Base-by-base conservation (phyloP, 176 grass and related monocot species). In the Oryza rufipogon region DNA sequence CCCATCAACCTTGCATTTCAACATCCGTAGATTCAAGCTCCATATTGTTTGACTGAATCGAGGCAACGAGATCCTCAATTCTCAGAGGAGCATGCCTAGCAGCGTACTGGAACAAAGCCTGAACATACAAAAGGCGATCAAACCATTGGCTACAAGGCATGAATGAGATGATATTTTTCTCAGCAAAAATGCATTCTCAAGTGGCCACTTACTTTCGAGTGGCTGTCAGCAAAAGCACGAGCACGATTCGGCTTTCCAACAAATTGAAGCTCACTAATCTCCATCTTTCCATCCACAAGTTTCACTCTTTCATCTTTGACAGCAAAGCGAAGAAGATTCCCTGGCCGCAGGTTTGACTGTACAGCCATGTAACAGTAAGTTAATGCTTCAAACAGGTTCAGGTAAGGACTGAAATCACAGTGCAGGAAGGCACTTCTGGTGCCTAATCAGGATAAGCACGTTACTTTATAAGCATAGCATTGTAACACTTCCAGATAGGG, bases 21-120 rank as follows among this genome's bases (percentile, higher is more conserved):
- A 94, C 46, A 92, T 98, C 96, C 75, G 68, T 81, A 70, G 78
- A 81, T 68, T 88, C 81, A 66, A 87, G 48, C 77, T 91, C 87
- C 51, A 76, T 82, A 85, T 11, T 84, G 79, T 74, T 95, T 19
- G 85, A 88, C 25, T 90, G 85, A 66, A 98, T 80, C 11, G 93
- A 87, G 36, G 77, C 83, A 76, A 93, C 75, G 36, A 98, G 72
- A 89, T 98, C 91, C 38, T 98, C 93, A 67, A 98, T 95, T 85
- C 78, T 87, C 39, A 95, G 81, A 87, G 93, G 91, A 67, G 32
- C 84, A 85, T 90, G 91, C 15, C 96, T 92, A 68, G 91, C 93
- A 71, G 93, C 89, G 89, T 94, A 92, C 81, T 98, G 96, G 78
- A 98, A 98, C 80, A 98, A 92, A 85, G 83, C 91, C 96, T 98